These are phyloP conservation scores for Fusarium sarcochroum DNA, from an alignment of 2,329 filamentous ascomycete genomes.

Conservation along the genomic window DNA sequence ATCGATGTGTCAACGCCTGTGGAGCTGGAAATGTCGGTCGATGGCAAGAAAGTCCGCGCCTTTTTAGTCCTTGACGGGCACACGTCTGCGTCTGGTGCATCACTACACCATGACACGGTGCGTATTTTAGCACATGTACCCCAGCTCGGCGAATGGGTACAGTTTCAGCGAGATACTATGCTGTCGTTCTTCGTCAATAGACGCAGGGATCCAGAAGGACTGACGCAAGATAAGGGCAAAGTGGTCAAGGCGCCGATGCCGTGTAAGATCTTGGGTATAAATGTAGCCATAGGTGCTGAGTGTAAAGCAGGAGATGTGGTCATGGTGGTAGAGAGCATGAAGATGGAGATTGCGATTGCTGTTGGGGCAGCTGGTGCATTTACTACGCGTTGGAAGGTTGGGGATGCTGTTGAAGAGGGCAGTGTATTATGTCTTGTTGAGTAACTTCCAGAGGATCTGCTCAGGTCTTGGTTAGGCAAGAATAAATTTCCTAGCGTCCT, in stretches of 20 bases:
- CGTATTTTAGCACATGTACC: not conserved
- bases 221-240: not conserved
- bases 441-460: not conserved
- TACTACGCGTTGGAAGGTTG: slow-evolving; percentile 26
- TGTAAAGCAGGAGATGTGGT: slow-evolving; percentile 34
- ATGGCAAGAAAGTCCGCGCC: not conserved
- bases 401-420: slow-evolving; percentile 33
- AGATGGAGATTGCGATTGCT: slow-evolving; percentile 46
- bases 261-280: slow-evolving; percentile 41
- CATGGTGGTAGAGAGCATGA: slow-evolving; percentile 49
- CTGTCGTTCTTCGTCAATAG: not conserved
- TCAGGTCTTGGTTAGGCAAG: no score
- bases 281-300: not conserved
- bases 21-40: not conserved
- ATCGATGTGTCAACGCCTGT: not conserved
- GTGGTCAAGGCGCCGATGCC: slow-evolving; percentile 44
- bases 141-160: not conserved
- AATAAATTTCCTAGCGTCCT: not conserved
- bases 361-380: slow-evolving; percentile 24
- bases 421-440: not conserved
- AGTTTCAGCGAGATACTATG: not conserved
- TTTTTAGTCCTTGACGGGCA: not conserved
- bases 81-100: not conserved
- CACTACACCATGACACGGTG: not conserved
- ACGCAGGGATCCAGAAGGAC: not conserved